Evolutionary conservation across 2,329 filamentous ascomycete genomes (phyloP).

Genomic region (Colletotrichum navitas): DNA sequence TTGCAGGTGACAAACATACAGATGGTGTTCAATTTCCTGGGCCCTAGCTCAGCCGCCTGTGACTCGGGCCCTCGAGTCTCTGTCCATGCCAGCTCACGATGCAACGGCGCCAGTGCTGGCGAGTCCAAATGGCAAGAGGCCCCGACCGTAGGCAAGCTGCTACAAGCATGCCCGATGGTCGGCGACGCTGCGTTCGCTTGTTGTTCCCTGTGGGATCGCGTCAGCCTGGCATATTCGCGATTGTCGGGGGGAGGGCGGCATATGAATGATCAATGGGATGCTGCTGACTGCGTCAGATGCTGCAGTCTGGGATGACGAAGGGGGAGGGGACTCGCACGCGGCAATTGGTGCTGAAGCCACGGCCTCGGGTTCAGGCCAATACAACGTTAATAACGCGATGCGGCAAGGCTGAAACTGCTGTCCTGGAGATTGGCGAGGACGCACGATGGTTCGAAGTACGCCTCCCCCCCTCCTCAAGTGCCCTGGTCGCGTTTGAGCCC

Average conservation of each 20-base stretch:
- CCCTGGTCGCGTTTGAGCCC: conserved; percentile 26
- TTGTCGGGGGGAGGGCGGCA: neutral
- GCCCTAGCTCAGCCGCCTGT: neutral
- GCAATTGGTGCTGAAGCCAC: neutral
- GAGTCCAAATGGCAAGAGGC: conserved; percentile 4
- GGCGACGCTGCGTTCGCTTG: neutral
- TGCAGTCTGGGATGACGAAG: neutral
- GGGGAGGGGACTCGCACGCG: neutral
- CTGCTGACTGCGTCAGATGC: neutral
- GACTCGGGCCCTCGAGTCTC: neutral
- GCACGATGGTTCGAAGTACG: conserved; percentile 20
- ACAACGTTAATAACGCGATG: conserved; percentile 1
- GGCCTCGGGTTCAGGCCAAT: neutral
- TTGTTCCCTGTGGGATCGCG: neutral
- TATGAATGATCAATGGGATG: conserved; percentile 10
- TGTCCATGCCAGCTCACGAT: neutral
- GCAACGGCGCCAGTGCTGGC: conserved; percentile 2
- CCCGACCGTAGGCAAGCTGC: neutral
- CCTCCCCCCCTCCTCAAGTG: neutral
- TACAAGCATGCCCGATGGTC: neutral
- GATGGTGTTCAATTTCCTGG: conserved; percentile 1
- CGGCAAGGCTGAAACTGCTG: conserved; percentile 1
- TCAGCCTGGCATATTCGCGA: neutral
- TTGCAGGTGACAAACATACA: conserved; percentile 25
- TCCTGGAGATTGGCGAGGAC: neutral